Conservation (phyloP, 2,329 filamentous ascomycete species). For the Ascochyta viciae-villosae region DNA sequence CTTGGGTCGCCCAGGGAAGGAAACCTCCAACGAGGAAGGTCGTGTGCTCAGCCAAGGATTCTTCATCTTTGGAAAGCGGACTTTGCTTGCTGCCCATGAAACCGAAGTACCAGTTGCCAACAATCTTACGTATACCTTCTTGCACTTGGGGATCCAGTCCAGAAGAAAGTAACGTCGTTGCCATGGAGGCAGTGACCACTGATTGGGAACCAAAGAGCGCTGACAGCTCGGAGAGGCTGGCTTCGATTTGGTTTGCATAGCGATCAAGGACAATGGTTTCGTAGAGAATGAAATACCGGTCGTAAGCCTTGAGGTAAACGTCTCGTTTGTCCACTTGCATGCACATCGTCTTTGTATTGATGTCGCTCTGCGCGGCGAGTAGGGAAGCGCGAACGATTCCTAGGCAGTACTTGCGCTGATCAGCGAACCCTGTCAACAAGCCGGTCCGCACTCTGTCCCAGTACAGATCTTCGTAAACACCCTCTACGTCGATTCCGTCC, state of each 20-base stretch:
- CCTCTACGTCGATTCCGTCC: constrained; percentile 27
- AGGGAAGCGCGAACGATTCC: constrained; percentile 54
- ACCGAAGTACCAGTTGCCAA: constrained; percentile 55
- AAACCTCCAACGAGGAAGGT: constrained; percentile 51
- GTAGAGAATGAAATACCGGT: constrained; percentile 54
- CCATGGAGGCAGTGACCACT: constrained; percentile 50
- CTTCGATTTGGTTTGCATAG: constrained; percentile 58
- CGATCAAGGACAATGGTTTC: constrained; percentile 58
- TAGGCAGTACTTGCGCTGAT: constrained; percentile 56
- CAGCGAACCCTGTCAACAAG: constrained; percentile 52
- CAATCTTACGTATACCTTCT: constrained; percentile 55
- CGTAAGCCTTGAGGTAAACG: constrained; percentile 46
- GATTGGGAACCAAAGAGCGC: constrained; percentile 46
- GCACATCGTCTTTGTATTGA: constrained; percentile 35
- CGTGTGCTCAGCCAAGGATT: constrained; percentile 27
- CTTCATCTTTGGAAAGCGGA: constrained; percentile 4
- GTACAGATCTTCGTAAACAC: constrained; percentile 44
- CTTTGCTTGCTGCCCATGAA: constrained; percentile 23
- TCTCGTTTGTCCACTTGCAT: constrained; percentile 24
- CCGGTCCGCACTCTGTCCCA: constrained; percentile 51
- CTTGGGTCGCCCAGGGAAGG: constrained; percentile 57
- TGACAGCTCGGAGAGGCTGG: constrained; percentile 54
- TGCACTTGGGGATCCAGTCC: constrained; percentile 52
- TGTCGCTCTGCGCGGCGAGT: constrained; percentile 32
- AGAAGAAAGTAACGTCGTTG: constrained; percentile 52